phyloP scores from a whole-genome alignment of 2,329 filamentous ascomycete genomes.

The Ophiocordyceps unilateralis region DNA sequence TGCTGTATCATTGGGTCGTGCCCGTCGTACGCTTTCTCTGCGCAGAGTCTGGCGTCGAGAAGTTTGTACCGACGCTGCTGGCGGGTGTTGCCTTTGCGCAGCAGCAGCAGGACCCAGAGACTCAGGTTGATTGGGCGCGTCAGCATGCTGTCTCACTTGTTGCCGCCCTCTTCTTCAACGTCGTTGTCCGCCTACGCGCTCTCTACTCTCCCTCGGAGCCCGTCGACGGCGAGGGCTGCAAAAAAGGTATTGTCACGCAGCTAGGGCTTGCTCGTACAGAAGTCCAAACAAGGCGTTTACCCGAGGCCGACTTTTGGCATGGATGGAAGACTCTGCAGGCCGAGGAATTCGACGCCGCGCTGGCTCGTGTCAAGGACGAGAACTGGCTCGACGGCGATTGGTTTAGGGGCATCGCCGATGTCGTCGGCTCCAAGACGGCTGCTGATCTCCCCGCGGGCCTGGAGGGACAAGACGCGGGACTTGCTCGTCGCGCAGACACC shows the following conservation, averaged over 20 bases:
- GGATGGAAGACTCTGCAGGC: slow-evolving; percentile 32
- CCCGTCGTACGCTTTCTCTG: slow-evolving; percentile 48
- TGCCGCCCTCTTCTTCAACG: slow-evolving; percentile 43
- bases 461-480: slow-evolving; percentile 10
- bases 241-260: slow-evolving; percentile 28
- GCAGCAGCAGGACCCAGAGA: slow-evolving; percentile 14
- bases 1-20: slow-evolving; percentile 46
- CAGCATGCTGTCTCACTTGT: slow-evolving; percentile 35
- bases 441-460: slow-evolving; percentile 9
- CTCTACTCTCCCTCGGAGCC: slow-evolving; percentile 20
- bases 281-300: slow-evolving; percentile 16
- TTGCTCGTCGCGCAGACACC: slow-evolving; percentile 37
- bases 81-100: slow-evolving; percentile 48
- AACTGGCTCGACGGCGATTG: slow-evolving; percentile 46
- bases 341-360: slow-evolving; percentile 43
- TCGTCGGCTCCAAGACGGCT: slow-evolving; percentile 15
- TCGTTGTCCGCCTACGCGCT: slow-evolving; percentile 30
- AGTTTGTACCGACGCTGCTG: slow-evolving; percentile 54
- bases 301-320: slow-evolving; percentile 31
- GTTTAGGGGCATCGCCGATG: slow-evolving; percentile 41
- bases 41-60: slow-evolving; percentile 39
- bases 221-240: slow-evolving; percentile 26
- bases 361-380: slow-evolving; percentile 36
- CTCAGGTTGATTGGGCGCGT: slow-evolving; percentile 31
- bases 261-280: slow-evolving; percentile 23